Evolutionary conservation across 495 filamentous ascomycete species (phyloP).

Genomic region (Trichoderma parareesei): DNA sequence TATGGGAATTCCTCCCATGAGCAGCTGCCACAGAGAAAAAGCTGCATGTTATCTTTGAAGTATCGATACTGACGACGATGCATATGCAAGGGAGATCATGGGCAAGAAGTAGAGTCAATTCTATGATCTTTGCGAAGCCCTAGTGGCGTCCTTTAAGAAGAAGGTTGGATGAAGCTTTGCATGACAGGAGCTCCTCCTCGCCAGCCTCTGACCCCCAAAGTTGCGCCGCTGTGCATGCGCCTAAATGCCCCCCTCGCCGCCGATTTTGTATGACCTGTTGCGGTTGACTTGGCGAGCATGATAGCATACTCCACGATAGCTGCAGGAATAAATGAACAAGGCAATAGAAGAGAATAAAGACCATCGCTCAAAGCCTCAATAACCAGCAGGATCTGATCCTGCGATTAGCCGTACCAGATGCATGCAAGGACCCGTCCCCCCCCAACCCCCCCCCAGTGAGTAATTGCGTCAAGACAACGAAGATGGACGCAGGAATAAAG

Average conservation of each 20-base stretch:
- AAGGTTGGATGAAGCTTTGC: background rate
- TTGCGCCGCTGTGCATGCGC: background rate
- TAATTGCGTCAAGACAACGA: background rate
- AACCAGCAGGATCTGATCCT: background rate
- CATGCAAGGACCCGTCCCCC: background rate
- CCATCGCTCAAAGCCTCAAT: background rate
- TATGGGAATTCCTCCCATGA: too few relatives aligned
- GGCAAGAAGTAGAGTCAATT: background rate
- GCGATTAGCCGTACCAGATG: background rate
- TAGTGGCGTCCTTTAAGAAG: background rate
- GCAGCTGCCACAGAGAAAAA: background rate
- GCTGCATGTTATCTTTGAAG: background rate
- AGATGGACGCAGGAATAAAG: too few relatives aligned
- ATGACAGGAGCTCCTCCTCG: conserved; percentile 1
- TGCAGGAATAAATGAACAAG: background rate
- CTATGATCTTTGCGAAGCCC: background rate
- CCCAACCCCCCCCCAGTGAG: background rate
- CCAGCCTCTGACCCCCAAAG: background rate
- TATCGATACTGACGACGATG: background rate
- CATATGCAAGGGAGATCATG: background rate
- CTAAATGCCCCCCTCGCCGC: background rate
- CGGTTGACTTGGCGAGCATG: too few relatives aligned
- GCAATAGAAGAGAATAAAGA: background rate
- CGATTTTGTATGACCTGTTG: background rate
- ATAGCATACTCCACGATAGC: background rate